A percentile compares a stretch with the other conserved stretches of the same genome.
phyloP scores from a whole-genome alignment of 148 eudicot species.

The Pharnaceum exiguum region DNA sequence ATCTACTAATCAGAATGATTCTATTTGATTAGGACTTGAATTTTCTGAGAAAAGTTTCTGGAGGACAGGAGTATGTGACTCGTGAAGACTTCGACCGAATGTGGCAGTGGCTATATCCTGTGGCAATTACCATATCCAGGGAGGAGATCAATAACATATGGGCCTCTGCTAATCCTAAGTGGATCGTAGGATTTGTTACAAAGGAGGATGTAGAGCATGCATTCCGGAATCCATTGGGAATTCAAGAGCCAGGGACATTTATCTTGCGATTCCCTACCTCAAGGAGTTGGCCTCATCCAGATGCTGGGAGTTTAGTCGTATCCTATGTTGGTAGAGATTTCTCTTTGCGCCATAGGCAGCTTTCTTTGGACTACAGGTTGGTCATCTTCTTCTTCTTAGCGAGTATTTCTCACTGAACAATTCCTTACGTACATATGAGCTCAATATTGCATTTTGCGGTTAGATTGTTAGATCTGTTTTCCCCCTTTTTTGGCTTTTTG shows the following conservation, averaged over 20 bases:
- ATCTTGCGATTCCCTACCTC: conserved; percentile 89
- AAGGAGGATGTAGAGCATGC: conserved; percentile 90
- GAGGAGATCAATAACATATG: conserved; percentile 51
- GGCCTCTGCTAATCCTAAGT: conserved; percentile 54
- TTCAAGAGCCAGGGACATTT: conserved; percentile 85
- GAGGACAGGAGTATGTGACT: conserved; percentile 54
- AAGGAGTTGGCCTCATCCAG: conserved; percentile 99
- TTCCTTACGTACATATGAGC: neutral
- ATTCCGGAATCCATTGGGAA: conserved; percentile 45
- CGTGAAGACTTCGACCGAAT: conserved; percentile 71
- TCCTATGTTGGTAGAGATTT: conserved; percentile 79
- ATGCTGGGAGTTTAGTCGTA: conserved; percentile 84
- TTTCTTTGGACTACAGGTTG: conserved; percentile 79
- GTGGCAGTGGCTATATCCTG: conserved; percentile 95
- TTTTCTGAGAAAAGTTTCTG: conserved; percentile 60
- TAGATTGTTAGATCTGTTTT: neutral
- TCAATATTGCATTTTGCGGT: neutral
- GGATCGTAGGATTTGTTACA: conserved; percentile 88
- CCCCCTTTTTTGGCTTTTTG: too few species aligned
- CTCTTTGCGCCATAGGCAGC: conserved; percentile 66
- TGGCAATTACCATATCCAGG: conserved; percentile 71
- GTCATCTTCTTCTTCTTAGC: neutral
- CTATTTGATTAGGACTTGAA: conserved; percentile 65
- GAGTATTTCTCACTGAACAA: neutral
- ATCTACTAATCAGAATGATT: neutral